Percentiles rank a stretch among this genome's conserved stretches.
Evolutionary conservation across 345 rosid genomes (phyloP).

Genomic region (Durio zibethinus): DNA sequence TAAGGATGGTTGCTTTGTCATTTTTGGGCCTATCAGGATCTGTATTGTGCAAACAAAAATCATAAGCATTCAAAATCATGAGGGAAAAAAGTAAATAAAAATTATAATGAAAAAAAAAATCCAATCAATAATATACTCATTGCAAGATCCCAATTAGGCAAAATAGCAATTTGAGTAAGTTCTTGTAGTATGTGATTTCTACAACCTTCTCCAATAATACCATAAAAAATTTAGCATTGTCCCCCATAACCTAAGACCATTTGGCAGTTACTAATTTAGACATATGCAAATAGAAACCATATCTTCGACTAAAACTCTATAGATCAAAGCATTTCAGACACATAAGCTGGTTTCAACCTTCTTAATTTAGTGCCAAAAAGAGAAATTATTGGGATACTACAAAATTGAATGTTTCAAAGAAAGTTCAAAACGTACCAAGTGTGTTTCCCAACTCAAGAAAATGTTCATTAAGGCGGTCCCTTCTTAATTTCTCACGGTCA

Average conservation of each 20-base stretch:
- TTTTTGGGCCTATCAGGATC: slow-evolving; percentile 91
- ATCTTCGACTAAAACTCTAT: not conserved
- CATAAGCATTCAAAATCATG: not conserved
- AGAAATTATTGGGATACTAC: not conserved
- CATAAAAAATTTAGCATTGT: not conserved
- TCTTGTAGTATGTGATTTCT: not conserved
- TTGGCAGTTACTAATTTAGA: too few species aligned
- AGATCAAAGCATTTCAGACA: not conserved
- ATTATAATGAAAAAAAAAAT: not conserved
- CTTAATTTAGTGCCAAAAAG: not conserved
- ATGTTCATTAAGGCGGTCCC: slow-evolving; percentile 87
- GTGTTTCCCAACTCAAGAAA: slow-evolving; percentile 72
- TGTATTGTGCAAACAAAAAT: slow-evolving; percentile 24
- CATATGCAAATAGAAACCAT: not conserved
- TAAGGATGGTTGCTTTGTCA: slow-evolving; percentile 79
- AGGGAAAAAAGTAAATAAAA: not conserved
- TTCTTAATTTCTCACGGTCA: slow-evolving; percentile 85
- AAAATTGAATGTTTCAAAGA: not conserved
- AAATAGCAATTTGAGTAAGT: not conserved
- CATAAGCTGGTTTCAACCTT: not conserved
- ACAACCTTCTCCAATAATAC: not conserved
- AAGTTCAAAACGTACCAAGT: slow-evolving; percentile 44
- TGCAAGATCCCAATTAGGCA: not conserved
- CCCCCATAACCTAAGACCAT: not conserved
- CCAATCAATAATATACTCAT: not conserved